Evolutionary conservation across 768 basidiomycete species (phyloP), one percentile per base, ranked within the genome.

Genomic region (Brasilioporus rufonigricans): DNA sequence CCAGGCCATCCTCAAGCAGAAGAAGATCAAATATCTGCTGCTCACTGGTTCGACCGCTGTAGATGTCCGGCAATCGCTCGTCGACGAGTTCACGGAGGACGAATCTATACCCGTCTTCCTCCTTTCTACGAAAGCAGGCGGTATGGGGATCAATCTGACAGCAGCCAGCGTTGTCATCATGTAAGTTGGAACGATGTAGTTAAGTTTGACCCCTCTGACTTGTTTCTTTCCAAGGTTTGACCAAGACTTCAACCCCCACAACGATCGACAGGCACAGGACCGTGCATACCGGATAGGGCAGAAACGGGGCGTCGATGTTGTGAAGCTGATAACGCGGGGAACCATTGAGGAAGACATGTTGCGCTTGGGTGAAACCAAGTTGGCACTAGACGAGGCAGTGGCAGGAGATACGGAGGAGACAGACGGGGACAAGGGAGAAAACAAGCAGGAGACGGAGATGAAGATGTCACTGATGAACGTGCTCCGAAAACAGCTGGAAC

Each of bases 321-420:
- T 98, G 66, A 97, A 96, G 68, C 79, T 98, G 12, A 93, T 98
- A 60, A 89, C 93, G 2, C 86, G 82, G 56, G 90, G 87, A 4
- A 94, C 93, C 2, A 96, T 98, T 55, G 95, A 98, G 74, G 97
- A 99, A 71, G 94, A 97, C 70, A 98, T 99, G 86, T 75, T 93
- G 33, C 82, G 79, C 27, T 81, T 98, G 19, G 95, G 93, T 10
- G 79, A 89, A 71, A 94, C 92, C 32, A 98, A 98, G 73, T 76
- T 98, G 50, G 89, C 88, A 16, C 76, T 98, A 13, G 96, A 98
- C 66, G 91, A 94, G 67, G 94, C 94, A 4, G 95, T 98, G 29
- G 93, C 94, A 18, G 93, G 93, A 10, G 71, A 77, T 33, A 72
- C 83, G 43, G 75, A 76, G 9, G 87, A 87, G 32, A 80, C 75